phyloP scores from a whole-genome alignment of 768 basidiomycete species.

The Termitomyces sp. region DNA sequence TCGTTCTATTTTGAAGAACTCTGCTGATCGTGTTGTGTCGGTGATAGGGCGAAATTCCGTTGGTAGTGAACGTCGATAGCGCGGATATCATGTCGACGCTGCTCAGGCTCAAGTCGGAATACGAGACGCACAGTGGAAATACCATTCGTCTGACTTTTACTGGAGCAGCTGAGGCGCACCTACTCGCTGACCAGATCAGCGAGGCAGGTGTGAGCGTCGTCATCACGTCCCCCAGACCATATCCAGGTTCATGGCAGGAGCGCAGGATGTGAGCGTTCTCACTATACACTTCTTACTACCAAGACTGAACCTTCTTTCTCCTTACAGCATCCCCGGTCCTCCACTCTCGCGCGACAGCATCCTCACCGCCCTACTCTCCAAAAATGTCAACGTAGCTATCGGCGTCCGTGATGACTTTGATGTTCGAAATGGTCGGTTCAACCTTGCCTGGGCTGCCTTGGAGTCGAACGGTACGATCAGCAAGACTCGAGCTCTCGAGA shows the following conservation, averaged over 20 bases:
- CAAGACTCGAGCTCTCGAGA: conserved; percentile 28
- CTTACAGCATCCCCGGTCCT: conserved; percentile 58
- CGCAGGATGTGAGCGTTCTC: conserved; percentile 49
- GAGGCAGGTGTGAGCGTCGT: conserved; percentile 68
- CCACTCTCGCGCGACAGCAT: conserved; percentile 58
- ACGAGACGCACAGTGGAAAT: conserved; percentile 32
- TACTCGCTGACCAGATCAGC: conserved; percentile 62
- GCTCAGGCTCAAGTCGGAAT: conserved; percentile 53
- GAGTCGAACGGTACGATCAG: conserved; percentile 36
- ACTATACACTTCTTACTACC: not conserved
- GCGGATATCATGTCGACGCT: conserved; percentile 77
- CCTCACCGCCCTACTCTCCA: conserved; percentile 47
- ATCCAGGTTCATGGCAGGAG: conserved; percentile 62
- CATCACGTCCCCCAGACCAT: conserved; percentile 57
- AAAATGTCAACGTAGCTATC: conserved; percentile 62
- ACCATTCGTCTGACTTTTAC: conserved; percentile 44
- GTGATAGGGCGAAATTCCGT: conserved; percentile 50
- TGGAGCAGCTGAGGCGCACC: conserved; percentile 58
- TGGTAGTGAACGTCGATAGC: conserved; percentile 65
- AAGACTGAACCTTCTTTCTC: not conserved
- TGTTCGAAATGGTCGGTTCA: conserved; percentile 68
- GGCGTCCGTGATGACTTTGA: conserved; percentile 57
- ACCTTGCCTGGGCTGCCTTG: conserved; percentile 43
- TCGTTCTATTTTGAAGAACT: conserved; percentile 15
- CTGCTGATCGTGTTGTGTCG: not conserved